These are phyloP conservation scores for Trichoderma afroharzianum DNA, from an alignment of 2,329 filamentous ascomycete genomes.

Conservation along the genomic window DNA sequence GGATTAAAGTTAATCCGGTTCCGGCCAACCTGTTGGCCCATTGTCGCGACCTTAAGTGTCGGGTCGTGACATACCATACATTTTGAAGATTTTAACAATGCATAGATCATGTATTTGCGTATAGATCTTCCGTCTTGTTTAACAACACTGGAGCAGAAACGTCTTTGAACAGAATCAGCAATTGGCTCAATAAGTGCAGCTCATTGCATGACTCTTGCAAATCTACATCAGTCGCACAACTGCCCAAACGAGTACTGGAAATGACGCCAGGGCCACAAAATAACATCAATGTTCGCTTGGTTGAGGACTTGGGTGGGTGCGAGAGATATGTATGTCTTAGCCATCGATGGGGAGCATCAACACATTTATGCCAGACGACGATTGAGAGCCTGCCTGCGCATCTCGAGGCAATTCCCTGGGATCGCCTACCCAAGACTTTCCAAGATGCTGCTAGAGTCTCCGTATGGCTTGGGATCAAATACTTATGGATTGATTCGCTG, in stretches of 20 bases:
- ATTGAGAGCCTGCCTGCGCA: not conserved
- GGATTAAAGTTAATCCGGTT: too few relatives aligned
- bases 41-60: too few relatives aligned
- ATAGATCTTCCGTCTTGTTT: not conserved
- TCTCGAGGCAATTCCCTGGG: constrained; percentile 7
- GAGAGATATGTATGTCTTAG: constrained; percentile 17
- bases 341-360: constrained; percentile 17
- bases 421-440: constrained; percentile 3
- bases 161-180: not conserved
- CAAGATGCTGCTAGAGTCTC: not conserved
- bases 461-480: constrained; percentile 15
- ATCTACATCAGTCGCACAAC: not conserved
- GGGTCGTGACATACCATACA: too few relatives aligned
- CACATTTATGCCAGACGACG: constrained; percentile 3
- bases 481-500: constrained; percentile 28
- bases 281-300: not conserved
- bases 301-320: not conserved
- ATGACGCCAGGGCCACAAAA: not conserved
- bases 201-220: not conserved
- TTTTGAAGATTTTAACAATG: not conserved
- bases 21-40: too few relatives aligned
- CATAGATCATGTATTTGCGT: not conserved
- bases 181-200: not conserved
- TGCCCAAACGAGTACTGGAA: constrained; percentile 10
- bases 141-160: not conserved